These are phyloP conservation scores for Diaporthe sp. DNA, from an alignment of 2,329 filamentous ascomycete species.

Conservation along the genomic window DNA sequence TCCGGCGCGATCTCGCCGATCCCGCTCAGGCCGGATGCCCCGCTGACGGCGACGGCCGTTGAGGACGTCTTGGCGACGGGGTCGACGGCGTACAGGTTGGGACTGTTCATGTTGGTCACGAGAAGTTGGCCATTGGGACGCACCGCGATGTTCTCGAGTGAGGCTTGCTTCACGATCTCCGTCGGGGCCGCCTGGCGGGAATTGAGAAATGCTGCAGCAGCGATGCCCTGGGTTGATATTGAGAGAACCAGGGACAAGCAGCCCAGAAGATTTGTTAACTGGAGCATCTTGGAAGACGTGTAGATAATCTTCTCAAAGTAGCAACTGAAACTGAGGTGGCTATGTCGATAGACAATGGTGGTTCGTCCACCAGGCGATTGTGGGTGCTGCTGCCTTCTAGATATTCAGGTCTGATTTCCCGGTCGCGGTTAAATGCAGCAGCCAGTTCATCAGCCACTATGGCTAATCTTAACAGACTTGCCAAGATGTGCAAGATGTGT, in stretches of 20 bases:
- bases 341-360: neutral
- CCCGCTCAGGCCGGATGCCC: conserved; percentile 48
- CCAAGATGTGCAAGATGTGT: neutral
- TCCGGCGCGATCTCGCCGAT: conserved; percentile 49
- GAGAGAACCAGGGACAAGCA: neutral
- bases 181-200: conserved; percentile 46
- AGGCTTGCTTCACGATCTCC: conserved; percentile 48
- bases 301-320: too few relatives aligned
- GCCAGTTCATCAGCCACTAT: conserved; percentile 1
- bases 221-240: neutral
- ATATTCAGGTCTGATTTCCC: neutral
- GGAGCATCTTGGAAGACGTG: neutral
- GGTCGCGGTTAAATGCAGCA: conserved; percentile 14
- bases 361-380: neutral
- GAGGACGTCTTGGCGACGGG: conserved; percentile 46
- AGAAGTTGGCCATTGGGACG: conserved; percentile 51
- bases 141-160: conserved; percentile 51
- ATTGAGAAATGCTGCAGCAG: conserved; percentile 35
- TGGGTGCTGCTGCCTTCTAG: conserved; percentile 3
- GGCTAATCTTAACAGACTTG: conserved; percentile 8
- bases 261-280: neutral
- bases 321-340: neutral
- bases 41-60: conserved; percentile 48
- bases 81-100: conserved; percentile 50
- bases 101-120: conserved; percentile 52